Base-by-base conservation (phyloP, 2,329 filamentous ascomycete species). In the Trichoderma sp. region DNA sequence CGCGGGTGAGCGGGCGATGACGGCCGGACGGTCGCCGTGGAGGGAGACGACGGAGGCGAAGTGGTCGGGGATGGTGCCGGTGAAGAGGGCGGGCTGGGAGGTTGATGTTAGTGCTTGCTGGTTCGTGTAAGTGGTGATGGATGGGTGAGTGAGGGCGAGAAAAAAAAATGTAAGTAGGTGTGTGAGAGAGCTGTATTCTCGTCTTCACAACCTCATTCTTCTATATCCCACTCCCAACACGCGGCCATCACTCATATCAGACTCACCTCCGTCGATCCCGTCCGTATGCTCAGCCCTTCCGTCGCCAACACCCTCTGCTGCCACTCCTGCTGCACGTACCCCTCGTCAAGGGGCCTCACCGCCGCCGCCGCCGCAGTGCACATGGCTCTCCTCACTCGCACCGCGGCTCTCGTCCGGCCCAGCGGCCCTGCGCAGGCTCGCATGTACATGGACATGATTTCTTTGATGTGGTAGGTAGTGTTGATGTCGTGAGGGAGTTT, bases 61-160 rank as follows among this genome's bases (percentile, higher is more conserved):
- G 75, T 94, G 89, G 70, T 91, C 80, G 0, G 90, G 89, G 64
- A 94, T 87, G 1, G 91, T 94, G 67, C 89, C 82, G 6, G 84
- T 80, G 57, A 92, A 84, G 8, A 94, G 80, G 0, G 89, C 83
- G 4, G 90, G 90, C 89, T 92, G 69, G 12, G 53, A 63, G 22
- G n/a, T 27, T 54, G 22, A 42, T 56, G 50, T 35, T 32, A 27
- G 61, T n/a, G 19, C 8, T 25, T 67, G 27, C 45, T 48, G 32
- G 64, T 58, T 48, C 10, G 27, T 34, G 22, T 50, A 13, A 39
- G 59, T 58, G 29, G 32, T 29, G 22, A 12, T 52, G 7, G 4
- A 39, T 64, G 53, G 19, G 45, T 2, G n/a, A 9, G 8, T 19
- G 32, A 42, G 42, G 4, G 22, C 17, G 54, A 53, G 50, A 29